Conservation (phyloP, 345 rosid species). For the Psidium guajava region DNA sequence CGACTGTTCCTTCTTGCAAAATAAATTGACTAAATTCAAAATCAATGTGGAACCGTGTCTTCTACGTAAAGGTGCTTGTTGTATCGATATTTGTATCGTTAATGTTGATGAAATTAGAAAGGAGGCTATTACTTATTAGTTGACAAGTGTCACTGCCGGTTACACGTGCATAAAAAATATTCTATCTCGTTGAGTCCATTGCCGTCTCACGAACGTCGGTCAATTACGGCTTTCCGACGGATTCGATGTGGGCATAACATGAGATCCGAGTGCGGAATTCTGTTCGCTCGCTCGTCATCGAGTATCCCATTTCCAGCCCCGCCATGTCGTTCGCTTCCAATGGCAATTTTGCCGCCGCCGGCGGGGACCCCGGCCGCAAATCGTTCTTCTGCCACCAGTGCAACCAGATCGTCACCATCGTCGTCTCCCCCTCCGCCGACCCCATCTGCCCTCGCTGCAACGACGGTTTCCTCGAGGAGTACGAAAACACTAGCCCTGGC, state of each 20-base stretch:
- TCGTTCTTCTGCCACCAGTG: conserved; percentile 28
- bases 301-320: background rate
- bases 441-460: conserved; percentile 30
- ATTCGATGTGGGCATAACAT: background rate
- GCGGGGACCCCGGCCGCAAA: conserved; percentile 9
- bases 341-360: conserved; percentile 8
- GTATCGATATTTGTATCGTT: too few relatives aligned
- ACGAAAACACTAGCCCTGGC: conserved; percentile 17
- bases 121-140: too few relatives aligned
- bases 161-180: background rate
- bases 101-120: too few relatives aligned
- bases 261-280: background rate
- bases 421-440: conserved; percentile 14
- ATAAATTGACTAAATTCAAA: too few relatives aligned
- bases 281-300: background rate
- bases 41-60: too few relatives aligned
- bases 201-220: background rate
- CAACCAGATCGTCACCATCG: conserved; percentile 9
- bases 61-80: too few relatives aligned
- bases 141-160: too few relatives aligned
- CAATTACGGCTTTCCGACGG: background rate
- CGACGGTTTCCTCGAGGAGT: conserved; percentile 36
- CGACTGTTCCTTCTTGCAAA: too few relatives aligned
- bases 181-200: too few relatives aligned
- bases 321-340: conserved; percentile 1